Conservation (phyloP, 441 rosid genomes). For the Erodium texanum region DNA sequence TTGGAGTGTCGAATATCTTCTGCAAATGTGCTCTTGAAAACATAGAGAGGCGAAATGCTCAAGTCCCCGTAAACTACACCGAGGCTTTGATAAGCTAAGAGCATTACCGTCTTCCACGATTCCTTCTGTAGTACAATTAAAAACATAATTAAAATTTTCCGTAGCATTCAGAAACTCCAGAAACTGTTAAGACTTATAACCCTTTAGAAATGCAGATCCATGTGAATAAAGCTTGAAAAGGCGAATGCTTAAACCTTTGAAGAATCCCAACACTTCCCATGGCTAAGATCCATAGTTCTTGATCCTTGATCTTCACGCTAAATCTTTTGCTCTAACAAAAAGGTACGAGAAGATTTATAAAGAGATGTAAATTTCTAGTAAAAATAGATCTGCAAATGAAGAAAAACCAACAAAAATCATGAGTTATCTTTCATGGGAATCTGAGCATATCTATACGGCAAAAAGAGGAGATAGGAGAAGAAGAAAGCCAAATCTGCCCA, state of each 20-base stretch:
- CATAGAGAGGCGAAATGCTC: conserved; percentile 88
- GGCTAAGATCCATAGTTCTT: conserved; percentile 51
- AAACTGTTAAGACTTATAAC: neutral
- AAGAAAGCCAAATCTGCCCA: conserved; percentile 40
- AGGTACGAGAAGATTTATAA: conserved; percentile 30
- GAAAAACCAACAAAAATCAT: conserved; percentile 18
- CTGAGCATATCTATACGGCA: conserved; percentile 17
- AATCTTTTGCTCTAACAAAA: conserved; percentile 16
- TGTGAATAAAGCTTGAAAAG: conserved; percentile 13
- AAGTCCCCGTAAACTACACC: conserved; percentile 96
- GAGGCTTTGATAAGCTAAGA: conserved; percentile 89
- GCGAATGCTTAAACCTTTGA: conserved; percentile 48
- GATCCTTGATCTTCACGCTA: conserved; percentile 29
- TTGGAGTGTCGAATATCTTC: conserved; percentile 79
- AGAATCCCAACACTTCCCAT: conserved; percentile 50
- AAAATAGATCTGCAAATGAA: neutral
- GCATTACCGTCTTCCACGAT: conserved; percentile 68
- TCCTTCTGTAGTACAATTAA: conserved; percentile 45
- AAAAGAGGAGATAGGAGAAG: conserved; percentile 19
- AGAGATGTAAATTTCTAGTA: conserved; percentile 52
- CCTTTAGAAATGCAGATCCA: conserved; percentile 14
- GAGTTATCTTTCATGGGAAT: conserved; percentile 18
- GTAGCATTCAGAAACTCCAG: neutral
- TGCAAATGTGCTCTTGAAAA: conserved; percentile 86
- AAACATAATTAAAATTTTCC: conserved; percentile 20